Evolutionary conservation across 2,329 filamentous ascomycete species (phyloP).

Genomic region (Talaromyces sp.): DNA sequence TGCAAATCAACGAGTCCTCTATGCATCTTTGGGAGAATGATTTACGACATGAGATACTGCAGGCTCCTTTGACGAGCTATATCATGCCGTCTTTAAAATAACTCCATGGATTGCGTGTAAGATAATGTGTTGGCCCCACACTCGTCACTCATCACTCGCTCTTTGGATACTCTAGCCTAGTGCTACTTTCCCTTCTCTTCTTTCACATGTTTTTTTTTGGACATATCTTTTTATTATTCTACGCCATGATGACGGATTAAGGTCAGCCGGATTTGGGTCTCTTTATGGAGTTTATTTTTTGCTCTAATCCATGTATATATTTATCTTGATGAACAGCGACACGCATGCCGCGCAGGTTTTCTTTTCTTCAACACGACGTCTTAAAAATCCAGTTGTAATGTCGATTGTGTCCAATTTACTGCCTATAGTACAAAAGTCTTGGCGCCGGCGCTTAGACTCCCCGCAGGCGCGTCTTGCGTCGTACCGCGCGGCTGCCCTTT

Average conservation of each 20-base stretch:
- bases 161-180: not conserved
- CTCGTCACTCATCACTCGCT: not conserved
- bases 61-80: conserved; percentile 32
- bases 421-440: not conserved
- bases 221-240: not conserved
- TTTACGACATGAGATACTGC: conserved; percentile 32
- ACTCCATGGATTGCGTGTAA: not conserved
- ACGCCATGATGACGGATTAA: not conserved
- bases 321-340: not conserved
- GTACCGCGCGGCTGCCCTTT: not conserved
- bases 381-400: too few relatives aligned
- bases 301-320: not conserved
- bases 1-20: conserved; percentile 20
- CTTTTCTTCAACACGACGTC: not conserved
- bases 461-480: not conserved
- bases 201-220: not conserved
- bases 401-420: too few relatives aligned
- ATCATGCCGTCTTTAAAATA: conserved; percentile 16
- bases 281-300: not conserved
- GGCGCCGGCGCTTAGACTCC: not conserved
- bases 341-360: not conserved
- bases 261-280: not conserved
- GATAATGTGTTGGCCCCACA: not conserved
- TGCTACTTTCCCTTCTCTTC: not conserved
- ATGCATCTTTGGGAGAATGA: conserved; percentile 26